A percentile compares a stretch with the other conserved stretches of the same genome.
Evolutionary conservation across 306 rosid genomes (phyloP).

Genomic region (Dalbergia cochinchinensis): DNA sequence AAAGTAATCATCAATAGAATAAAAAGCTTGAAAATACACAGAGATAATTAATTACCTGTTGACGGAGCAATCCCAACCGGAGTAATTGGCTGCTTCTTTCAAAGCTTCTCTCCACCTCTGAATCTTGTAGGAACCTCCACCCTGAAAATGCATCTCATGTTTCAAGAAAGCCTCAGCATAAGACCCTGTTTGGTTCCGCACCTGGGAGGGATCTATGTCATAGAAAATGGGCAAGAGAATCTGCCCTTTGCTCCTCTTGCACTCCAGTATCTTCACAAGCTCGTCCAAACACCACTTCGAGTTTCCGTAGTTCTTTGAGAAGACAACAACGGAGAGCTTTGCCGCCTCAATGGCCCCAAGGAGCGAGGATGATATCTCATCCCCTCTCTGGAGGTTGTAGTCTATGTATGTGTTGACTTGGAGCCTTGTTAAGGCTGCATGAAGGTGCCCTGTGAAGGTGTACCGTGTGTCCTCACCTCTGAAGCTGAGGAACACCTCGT

Average conservation of each 20-base stretch:
- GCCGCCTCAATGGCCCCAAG: constrained; percentile 36
- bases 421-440: constrained; percentile 32
- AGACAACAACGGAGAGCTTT: constrained; percentile 40
- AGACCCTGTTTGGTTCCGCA: constrained; percentile 36
- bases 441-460: constrained; percentile 43
- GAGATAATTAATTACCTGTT: constrained; percentile 40
- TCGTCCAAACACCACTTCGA: constrained; percentile 49
- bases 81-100: constrained; percentile 50
- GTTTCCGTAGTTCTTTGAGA: constrained; percentile 32
- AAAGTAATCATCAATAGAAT: not conserved
- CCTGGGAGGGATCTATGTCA: constrained; percentile 21
- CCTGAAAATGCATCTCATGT: constrained; percentile 26
- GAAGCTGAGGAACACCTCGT: constrained; percentile 47
- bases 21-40: not conserved
- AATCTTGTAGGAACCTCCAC: not conserved
- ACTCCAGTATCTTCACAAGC: constrained; percentile 39
- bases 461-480: constrained; percentile 47
- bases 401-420: constrained; percentile 40
- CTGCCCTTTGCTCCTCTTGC: constrained; percentile 20
- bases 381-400: constrained; percentile 39
- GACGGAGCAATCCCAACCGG: constrained; percentile 56
- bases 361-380: constrained; percentile 34
- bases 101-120: constrained; percentile 47
- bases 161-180: constrained; percentile 34
- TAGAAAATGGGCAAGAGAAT: constrained; percentile 39